Conservation (phyloP, 805 yeast genomes). For the Candida arabinofermentans region DNA sequence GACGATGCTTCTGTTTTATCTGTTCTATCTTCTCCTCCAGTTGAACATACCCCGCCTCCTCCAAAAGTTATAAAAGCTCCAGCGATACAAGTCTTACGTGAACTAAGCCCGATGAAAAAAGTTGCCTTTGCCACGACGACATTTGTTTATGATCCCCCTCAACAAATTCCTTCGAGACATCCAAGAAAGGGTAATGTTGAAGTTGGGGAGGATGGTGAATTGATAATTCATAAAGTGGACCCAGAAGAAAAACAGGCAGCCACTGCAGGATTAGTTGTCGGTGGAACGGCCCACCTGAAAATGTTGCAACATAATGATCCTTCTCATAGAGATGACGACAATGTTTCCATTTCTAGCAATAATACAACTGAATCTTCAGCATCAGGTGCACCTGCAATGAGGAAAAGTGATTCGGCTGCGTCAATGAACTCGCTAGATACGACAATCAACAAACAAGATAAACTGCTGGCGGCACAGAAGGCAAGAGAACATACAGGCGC, state of each 20-base stretch:
- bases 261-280: conserved; percentile 73
- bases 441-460: conserved; percentile 29
- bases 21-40: conserved; percentile 4
- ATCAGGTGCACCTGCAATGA: conserved; percentile 12
- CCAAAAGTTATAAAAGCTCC: conserved; percentile 25
- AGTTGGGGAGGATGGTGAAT: conserved; percentile 29
- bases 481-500: conserved; percentile 20
- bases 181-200: conserved; percentile 78
- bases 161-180: conserved; percentile 83
- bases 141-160: conserved; percentile 81
- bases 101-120: conserved; percentile 43
- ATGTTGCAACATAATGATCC: conserved; percentile 25
- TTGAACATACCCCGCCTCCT: conserved; percentile 27
- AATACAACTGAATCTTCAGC: background rate
- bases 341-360: conserved; percentile 7
- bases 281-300: conserved; percentile 68
- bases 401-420: conserved; percentile 12
- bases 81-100: conserved; percentile 25
- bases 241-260: conserved; percentile 31
- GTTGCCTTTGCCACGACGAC: conserved; percentile 78
- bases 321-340: conserved; percentile 7
- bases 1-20: conserved; percentile 7
- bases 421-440: conserved; percentile 20
- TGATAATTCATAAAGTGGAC: conserved; percentile 30
- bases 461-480: conserved; percentile 25